Percentiles rank a stretch among this genome's conserved stretches.
Evolutionary conservation across 2,329 filamentous ascomycete genomes (phyloP).

Genomic region (Fonsecaea pedrosoi): DNA sequence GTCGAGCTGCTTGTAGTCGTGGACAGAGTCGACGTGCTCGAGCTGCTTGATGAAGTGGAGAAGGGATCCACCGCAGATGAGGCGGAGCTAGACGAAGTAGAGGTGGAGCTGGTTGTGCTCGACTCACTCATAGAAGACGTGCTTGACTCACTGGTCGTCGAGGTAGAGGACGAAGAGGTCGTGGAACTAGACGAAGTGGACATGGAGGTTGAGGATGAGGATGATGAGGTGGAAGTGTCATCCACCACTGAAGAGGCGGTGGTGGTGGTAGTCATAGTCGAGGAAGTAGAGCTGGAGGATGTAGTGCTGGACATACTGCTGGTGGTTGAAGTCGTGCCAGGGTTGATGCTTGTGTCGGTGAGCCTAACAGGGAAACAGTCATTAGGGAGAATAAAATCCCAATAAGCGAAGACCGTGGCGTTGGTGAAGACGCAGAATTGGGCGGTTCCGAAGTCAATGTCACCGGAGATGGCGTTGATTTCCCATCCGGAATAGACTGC

Average conservation of each 20-base stretch:
- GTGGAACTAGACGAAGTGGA: background rate
- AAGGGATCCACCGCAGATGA: background rate
- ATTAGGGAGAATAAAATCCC: constrained; percentile 18
- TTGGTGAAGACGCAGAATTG: constrained; percentile 17
- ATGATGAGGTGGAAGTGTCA: background rate
- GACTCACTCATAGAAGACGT: background rate
- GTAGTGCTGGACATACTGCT: background rate
- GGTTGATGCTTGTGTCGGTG: background rate
- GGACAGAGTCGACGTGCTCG: background rate
- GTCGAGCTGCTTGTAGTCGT: background rate
- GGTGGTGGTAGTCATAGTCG: background rate
- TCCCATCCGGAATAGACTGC: constrained; percentile 11
- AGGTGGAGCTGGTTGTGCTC: background rate
- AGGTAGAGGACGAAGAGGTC: background rate
- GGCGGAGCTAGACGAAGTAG: background rate
- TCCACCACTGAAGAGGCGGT: background rate
- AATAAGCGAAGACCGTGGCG: constrained; percentile 16
- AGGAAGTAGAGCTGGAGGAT: background rate
- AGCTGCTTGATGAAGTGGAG: background rate
- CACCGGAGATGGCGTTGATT: constrained; percentile 3
- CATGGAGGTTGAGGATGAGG: background rate
- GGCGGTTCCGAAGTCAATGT: constrained; percentile 9
- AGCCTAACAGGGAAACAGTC: constrained; percentile 11
- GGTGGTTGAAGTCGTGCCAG: background rate
- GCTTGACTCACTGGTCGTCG: background rate